Evolutionary conservation across 768 basidiomycete genomes (phyloP), one percentile per base, ranked within the genome.

Genomic region (Tubosaeta sp.): DNA sequence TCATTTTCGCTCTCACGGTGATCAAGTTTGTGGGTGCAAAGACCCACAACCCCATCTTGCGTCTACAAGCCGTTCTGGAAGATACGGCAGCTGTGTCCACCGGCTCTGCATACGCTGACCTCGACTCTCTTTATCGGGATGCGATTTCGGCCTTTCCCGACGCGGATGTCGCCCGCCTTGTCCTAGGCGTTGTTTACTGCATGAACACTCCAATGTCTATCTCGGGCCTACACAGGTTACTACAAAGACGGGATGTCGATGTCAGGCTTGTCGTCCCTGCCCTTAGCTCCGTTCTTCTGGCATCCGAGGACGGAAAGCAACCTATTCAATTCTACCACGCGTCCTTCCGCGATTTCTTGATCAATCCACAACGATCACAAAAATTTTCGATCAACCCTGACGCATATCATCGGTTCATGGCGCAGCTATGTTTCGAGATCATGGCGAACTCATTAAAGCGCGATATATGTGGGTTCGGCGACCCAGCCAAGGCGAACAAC

Each of bases 1-100:
- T 69, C 36, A 61, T 67, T 6, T 66, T 66, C 25, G 66, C 65
- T 1, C 51, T 60, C 9, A 67, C 65, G 0, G 61, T 67, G 18
- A 53, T 62, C 45, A 64, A 63, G 30, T 68, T 63, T n/a, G 51
- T 64, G 0, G 59, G 58, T 25, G 54, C 49, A 21, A 50, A 36
- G 30, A 55, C 54, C 14, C 59, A 55, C 22, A 41, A 56, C 39
- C 59, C 59, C 2, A 24, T 42, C 8, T 19, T 42, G 10, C 57
- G 60, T 22, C 41, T 62, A 4, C 52, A 61, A 27, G 52, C 36
- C 16, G 54, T 58, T 21, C 25, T 56, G 3, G 56, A 47, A 32
- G 60, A 59, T 21, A 48, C 24, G 2, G n/a, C 12, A 6, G 22
- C 31, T 1, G 47, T 19, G 16, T 45, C 47, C 24, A 13, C 32